Base-by-base conservation (phyloP, 106 monocot genomes). In the Dendrobium huoshanense region DNA sequence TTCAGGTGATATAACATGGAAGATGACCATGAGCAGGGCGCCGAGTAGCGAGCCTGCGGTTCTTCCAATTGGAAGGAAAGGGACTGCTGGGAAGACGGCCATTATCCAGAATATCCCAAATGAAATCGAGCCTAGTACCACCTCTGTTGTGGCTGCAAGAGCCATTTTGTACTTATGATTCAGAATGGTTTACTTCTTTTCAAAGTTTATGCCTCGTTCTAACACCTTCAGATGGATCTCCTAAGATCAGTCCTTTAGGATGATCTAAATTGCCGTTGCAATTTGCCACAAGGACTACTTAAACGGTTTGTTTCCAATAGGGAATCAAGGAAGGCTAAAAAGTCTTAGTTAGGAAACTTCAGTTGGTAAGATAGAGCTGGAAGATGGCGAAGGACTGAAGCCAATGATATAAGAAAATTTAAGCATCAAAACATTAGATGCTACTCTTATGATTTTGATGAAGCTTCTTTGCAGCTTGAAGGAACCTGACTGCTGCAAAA, bases 91-190 rank as follows among this genome's bases (percentile, higher is more conserved):
- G 81, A 96, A 96, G 18, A 96, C 91, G 1, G 93, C 93, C 4
- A 96, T 41, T 27, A 96, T 75, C 96, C 96, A 96, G 87, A 96
- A 96, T 41, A 93, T 81, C 0, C 67, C 93, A 55, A 96, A 96
- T 41, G 93, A 88, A 20, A 93, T 67, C 1, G 93, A 88, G 40
- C 96, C 96, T 24, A 96, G 77, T 1, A 90, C 86, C 68, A 91
- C 81, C 64, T 89, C 87, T 4, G 48, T 31, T 37, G 86, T 85
- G 0, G 95, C 76, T 51, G 86, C 91, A 85, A 93, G 79, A 13
- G 87, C 92, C 95, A 92, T 90, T n/a, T 73, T 22, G 22, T 61
- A 22, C 61, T 61, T 8, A 61, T 22, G 61, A 31, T 1, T 31
- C 1, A 31, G 31, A 31, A 31, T 31, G 31, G 31, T 31, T 31